Percentiles rank a stretch among this genome's conserved stretches.
Conservation (phyloP, 495 filamentous ascomycete genomes). For the Apodospora peruviana region DNA sequence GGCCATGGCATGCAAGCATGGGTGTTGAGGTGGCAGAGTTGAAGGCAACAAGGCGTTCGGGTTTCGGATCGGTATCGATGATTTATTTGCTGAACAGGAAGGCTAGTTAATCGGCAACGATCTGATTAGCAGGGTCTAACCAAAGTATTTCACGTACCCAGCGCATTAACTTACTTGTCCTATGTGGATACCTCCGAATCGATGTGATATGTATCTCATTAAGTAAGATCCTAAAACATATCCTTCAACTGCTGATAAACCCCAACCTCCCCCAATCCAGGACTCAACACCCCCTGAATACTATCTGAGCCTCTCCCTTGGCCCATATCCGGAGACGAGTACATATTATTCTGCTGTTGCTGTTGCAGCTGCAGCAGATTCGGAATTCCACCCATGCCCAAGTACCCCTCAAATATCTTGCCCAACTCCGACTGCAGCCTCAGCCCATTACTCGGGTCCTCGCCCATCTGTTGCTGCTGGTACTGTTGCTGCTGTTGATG, state of each 20-base stretch:
- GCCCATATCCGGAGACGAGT: neutral
- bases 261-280: no score
- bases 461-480: conserved; percentile 4
- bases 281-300: neutral
- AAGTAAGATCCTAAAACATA: neutral
- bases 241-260: neutral
- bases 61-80: no score
- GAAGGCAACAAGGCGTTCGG: no score
- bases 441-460: conserved; percentile 28
- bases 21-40: no score
- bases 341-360: neutral
- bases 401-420: conserved; percentile 33
- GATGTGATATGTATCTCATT: no score
- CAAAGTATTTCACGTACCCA: no score
- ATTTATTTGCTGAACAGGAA: no score
- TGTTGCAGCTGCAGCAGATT: neutral
- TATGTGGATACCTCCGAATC: no score
- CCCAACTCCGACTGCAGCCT: conserved; percentile 42
- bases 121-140: no score
- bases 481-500: conserved; percentile 2
- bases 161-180: no score
- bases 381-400: neutral
- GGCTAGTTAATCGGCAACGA: no score
- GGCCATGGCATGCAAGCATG: no score
- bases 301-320: neutral